These are phyloP conservation scores for Fusarium camptoceras DNA, from an alignment of 2,329 filamentous ascomycete genomes.

Conservation along the genomic window DNA sequence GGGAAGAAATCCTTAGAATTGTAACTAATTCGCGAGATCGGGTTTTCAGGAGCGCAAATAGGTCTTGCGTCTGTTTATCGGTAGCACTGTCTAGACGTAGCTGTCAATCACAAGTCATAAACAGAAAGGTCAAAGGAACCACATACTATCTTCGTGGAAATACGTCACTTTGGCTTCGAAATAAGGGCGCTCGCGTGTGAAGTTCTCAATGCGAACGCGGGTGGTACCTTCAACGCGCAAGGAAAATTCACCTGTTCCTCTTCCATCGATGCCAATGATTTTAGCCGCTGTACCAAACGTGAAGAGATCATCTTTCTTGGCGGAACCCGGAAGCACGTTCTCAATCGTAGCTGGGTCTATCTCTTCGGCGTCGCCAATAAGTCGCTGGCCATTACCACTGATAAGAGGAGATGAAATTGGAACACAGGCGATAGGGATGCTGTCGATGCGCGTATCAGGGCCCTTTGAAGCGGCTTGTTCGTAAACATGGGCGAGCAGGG, in stretches of 20 bases:
- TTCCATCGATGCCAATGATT: slow-evolving; percentile 81
- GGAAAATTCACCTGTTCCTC: slow-evolving; percentile 79
- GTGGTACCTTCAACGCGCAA: slow-evolving; percentile 87
- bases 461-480: slow-evolving; percentile 77
- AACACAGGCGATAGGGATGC: slow-evolving; percentile 86
- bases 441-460: slow-evolving; percentile 70
- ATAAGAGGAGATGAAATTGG: slow-evolving; percentile 83
- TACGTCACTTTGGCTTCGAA: slow-evolving; percentile 84
- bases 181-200: slow-evolving; percentile 80
- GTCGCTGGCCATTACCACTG: slow-evolving; percentile 77
- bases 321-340: slow-evolving; percentile 68
- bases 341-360: slow-evolving; percentile 57
- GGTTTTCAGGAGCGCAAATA: slow-evolving; percentile 85
- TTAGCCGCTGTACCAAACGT: slow-evolving; percentile 84
- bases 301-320: slow-evolving; percentile 80
- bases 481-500: slow-evolving; percentile 87
- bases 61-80: slow-evolving; percentile 73
- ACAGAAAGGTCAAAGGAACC: background rate
- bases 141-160: slow-evolving; percentile 75
- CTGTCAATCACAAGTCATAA: slow-evolving; percentile 19
- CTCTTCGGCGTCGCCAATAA: slow-evolving; percentile 74
- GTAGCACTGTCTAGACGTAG: slow-evolving; percentile 45
- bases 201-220: slow-evolving; percentile 75
- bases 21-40: slow-evolving; percentile 88
- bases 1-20: slow-evolving; percentile 83